These are phyloP conservation scores for Tinospora cordifolia DNA, from an alignment of 164 flowering plant genomes.

Conservation along the genomic window DNA sequence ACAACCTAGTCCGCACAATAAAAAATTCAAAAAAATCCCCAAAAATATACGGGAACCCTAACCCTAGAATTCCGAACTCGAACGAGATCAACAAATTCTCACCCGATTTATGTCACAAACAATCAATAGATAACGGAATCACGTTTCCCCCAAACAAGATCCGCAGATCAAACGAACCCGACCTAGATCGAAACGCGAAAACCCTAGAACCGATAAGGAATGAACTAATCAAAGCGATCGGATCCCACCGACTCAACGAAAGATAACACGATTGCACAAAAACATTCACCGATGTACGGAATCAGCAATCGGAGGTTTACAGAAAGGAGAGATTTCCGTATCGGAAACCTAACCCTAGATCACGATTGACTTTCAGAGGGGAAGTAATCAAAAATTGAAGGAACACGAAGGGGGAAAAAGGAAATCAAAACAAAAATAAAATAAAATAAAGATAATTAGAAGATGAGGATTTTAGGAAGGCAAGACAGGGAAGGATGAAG, in stretches of 20 bases:
- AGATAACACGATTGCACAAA: background rate
- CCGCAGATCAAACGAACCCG: constrained; percentile 9
- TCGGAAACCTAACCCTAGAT: constrained; percentile 42
- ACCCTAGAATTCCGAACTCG: constrained; percentile 22
- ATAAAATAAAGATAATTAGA: background rate
- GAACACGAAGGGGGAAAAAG: background rate
- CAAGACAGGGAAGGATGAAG: background rate
- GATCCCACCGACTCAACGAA: constrained; percentile 9
- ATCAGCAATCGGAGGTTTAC: constrained; percentile 11
- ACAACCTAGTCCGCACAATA: constrained; percentile 7
- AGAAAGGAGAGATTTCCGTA: background rate
- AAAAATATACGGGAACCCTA: constrained; percentile 21
- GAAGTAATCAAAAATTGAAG: constrained; percentile 13
- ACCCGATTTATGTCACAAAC: background rate
- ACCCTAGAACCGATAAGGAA: background rate
- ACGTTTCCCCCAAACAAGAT: constrained; percentile 10
- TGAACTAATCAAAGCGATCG: constrained; percentile 7
- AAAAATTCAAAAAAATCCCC: constrained; percentile 14
- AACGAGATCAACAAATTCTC: constrained; percentile 9
- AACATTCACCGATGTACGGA: background rate
- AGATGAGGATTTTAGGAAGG: background rate
- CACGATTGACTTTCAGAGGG: background rate
- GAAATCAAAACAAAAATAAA: background rate
- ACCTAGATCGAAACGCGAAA: constrained; percentile 1
- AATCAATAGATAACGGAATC: background rate